Evolutionary conservation across 2,329 filamentous ascomycete species (phyloP).

Genomic region (Arthrobotrys sphaeroides): DNA sequence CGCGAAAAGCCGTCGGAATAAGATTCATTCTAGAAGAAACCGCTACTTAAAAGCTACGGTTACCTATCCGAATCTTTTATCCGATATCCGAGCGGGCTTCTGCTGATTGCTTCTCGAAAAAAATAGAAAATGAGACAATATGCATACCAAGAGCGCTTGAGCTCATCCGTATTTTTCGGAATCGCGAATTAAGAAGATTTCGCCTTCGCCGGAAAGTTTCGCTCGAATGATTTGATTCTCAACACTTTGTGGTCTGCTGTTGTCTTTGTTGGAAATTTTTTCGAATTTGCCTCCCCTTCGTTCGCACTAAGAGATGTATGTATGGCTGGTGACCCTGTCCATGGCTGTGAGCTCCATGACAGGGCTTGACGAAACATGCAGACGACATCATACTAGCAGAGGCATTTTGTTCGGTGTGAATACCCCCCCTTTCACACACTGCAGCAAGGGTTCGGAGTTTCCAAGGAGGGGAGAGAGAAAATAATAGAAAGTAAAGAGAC

Average conservation of each 20-base stretch:
- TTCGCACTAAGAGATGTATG: neutral
- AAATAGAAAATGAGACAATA: neutral
- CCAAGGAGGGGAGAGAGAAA: constrained; percentile 5
- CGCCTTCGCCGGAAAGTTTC: neutral
- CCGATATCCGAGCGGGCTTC: constrained; percentile 16
- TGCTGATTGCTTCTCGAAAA: constrained; percentile 16
- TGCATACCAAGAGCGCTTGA: constrained; percentile 14
- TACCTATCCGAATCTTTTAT: constrained; percentile 6
- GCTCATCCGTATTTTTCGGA: neutral
- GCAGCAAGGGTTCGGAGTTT: constrained; percentile 31
- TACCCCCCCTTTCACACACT: constrained; percentile 2
- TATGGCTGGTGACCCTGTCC: neutral
- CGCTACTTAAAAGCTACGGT: neutral
- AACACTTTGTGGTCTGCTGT: constrained; percentile 20
- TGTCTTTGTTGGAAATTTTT: constrained; percentile 30
- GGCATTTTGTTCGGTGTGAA: constrained; percentile 1
- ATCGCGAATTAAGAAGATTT: neutral
- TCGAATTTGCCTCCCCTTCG: neutral
- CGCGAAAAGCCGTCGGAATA: neutral
- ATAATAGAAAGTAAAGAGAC: neutral
- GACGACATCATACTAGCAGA: constrained; percentile 6
- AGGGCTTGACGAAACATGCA: neutral
- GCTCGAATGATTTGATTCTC: constrained; percentile 29
- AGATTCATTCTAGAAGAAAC: constrained; percentile 4
- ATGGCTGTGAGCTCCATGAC: constrained; percentile 17